Evolutionary conservation across 441 rosid species (phyloP), one percentile per base, ranked within the genome.

Genomic region (Brassica hybrid): DNA sequence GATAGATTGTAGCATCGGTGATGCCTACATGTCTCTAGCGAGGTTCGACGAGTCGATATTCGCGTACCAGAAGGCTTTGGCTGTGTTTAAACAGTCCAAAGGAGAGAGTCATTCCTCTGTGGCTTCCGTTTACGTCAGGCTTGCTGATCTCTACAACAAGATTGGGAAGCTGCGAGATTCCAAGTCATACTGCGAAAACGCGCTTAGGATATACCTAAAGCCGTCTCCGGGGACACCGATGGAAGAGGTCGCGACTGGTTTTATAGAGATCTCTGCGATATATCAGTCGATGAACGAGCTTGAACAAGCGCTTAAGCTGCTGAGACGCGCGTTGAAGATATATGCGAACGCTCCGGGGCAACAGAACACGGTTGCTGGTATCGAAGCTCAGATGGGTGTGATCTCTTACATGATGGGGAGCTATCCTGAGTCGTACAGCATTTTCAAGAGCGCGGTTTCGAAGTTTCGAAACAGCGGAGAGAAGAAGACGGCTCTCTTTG

Each of bases 351-450:
- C 88, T 30, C 93, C 89, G 6, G 96, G 98, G 50, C 94, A 90
- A 73, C 98, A 90, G 65, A 88, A 93, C 71, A 88, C 91, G 16
- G 80, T 88, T 34, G 97, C 98, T 6, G 99, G 98, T 72, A 87
- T 93, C 18, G 99, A 91, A 79, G 95, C 97, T 16, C 98, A 92
- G 83, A 88, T 95, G 84, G 99, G 99, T 50, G 94, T 92, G 74
- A 83, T 95, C 74, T 85, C 85, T 78, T 95, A 90, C 77, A 91
- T 93, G 99, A 81, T 88, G 82, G 98, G 90, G 72, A 87, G 85
- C 18, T 93, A 82, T 17, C 38, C 88, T 0, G 97, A 95, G 23
- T 88, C 97, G 45, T 91, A 95, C 76, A 76, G 74, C 79, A 86
- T 84, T 23, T 87, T 95, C 82, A 88, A 89, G 73, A 85, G 83